These are phyloP conservation scores for Lipomyces oligophaga DNA, from an alignment of 805 yeast genomes.

Conservation along the genomic window DNA sequence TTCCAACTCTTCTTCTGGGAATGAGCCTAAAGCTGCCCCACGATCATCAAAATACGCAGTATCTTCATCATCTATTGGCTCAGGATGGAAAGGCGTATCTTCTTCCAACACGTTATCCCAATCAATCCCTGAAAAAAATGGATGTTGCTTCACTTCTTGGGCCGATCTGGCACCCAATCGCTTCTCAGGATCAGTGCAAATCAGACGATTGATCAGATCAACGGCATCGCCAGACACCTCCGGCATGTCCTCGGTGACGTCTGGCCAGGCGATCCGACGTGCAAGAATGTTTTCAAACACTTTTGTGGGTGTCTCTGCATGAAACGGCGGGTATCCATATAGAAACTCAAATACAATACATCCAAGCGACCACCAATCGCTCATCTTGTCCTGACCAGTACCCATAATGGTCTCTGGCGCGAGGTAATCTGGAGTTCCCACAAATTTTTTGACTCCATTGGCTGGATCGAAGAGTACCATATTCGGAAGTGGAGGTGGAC, in stretches of 20 bases:
- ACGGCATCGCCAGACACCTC: conserved; percentile 59
- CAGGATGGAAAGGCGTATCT: conserved; percentile 78
- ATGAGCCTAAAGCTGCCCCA: conserved; percentile 73
- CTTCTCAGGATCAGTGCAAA: conserved; percentile 58
- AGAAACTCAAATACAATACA: conserved; percentile 89
- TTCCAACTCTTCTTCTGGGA: conserved; percentile 45
- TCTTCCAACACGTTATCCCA: conserved; percentile 75
- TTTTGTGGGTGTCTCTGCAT: conserved; percentile 68
- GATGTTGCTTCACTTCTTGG: conserved; percentile 72
- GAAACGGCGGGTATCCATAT: conserved; percentile 94
- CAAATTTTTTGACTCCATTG: conserved; percentile 61
- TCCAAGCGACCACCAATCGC: conserved; percentile 99
- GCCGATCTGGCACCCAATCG: conserved; percentile 76
- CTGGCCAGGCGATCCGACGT: conserved; percentile 83
- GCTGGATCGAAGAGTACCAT: conserved; percentile 64
- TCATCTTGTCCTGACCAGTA: conserved; percentile 69
- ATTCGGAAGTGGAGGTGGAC: conserved; percentile 1
- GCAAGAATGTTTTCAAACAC: conserved; percentile 78
- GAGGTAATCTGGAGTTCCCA: conserved; percentile 96
- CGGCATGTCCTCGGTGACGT: conserved; percentile 47
- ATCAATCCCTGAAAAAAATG: conserved; percentile 64
- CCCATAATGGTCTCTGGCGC: conserved; percentile 96
- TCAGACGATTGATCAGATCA: conserved; percentile 62
- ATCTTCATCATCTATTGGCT: conserved; percentile 70
- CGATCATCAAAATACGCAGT: conserved; percentile 89